Percentiles rank a stretch among this genome's conserved stretches.
Evolutionary conservation across 148 eudicot species (phyloP).

Genomic region (Linanthus parryae): DNA sequence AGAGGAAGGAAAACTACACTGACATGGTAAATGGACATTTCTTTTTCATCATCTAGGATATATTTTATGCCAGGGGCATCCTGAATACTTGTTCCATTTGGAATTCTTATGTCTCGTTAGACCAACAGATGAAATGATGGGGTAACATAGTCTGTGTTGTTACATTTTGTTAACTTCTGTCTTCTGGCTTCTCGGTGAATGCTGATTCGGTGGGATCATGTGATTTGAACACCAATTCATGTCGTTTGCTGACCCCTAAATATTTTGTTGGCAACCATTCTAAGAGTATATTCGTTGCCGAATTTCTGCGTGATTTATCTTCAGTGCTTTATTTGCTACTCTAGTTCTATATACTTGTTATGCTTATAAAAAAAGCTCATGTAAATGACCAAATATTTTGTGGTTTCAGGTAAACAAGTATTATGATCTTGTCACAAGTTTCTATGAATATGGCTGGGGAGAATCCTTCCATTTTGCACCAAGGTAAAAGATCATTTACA

Average conservation of each 20-base stretch:
- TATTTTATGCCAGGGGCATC: no score
- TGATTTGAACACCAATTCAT: not conserved
- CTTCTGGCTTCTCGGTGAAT: not conserved
- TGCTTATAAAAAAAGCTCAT: no score
- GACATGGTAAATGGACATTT: conserved; percentile 80
- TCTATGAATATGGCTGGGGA: conserved; percentile 99
- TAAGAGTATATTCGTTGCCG: no score
- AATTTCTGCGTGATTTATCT: not conserved
- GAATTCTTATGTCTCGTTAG: not conserved
- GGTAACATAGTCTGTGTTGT: not conserved
- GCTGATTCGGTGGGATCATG: not conserved
- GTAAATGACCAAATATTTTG: not conserved
- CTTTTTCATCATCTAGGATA: not conserved
- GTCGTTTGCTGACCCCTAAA: not conserved
- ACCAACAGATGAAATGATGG: not conserved
- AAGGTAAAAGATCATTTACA: conserved; percentile 32
- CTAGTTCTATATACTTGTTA: not conserved
- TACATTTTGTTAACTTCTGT: not conserved
- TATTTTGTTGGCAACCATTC: no score
- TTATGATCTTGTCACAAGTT: conserved; percentile 92
- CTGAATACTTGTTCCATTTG: not conserved
- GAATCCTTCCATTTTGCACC: conserved; percentile 97
- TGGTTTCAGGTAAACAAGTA: conserved; percentile 79
- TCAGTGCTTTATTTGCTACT: not conserved
- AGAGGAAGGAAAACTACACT: conserved; percentile 78